Evolutionary conservation across 1,284 basidiomycete genomes (phyloP).

Genomic region (Moesziomyces aphidis): DNA sequence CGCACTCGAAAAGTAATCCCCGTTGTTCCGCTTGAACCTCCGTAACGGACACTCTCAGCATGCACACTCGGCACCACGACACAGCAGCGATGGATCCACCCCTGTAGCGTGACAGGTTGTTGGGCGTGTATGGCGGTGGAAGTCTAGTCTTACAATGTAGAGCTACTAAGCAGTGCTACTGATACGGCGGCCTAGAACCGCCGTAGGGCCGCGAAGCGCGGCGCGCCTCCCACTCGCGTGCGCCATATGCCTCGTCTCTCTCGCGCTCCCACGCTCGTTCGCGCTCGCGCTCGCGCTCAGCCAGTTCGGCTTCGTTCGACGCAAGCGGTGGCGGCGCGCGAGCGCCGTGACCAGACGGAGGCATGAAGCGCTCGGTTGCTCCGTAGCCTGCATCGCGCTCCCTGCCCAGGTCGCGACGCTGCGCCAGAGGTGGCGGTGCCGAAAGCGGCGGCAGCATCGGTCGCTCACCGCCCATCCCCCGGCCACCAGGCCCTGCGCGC

Average conservation of each 20-base stretch:
- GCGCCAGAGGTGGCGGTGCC: slow-evolving; percentile 2
- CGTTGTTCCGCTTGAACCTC: background rate
- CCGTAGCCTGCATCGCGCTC: slow-evolving; percentile 6
- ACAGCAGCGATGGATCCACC: background rate
- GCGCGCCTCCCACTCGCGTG: background rate
- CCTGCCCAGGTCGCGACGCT: background rate
- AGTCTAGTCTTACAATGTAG: too few relatives aligned
- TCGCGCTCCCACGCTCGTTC: slow-evolving; percentile 17
- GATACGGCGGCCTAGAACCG: background rate
- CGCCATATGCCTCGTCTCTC: background rate
- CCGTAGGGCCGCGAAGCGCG: background rate
- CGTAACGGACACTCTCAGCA: background rate
- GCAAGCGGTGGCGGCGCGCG: background rate
- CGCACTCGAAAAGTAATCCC: slow-evolving; percentile 40
- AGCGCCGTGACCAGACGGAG: background rate
- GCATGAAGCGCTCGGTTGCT: background rate
- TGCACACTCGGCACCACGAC: background rate
- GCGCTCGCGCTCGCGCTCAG: slow-evolving; percentile 8
- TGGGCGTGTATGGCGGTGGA: too few relatives aligned
- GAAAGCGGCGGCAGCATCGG: slow-evolving; percentile 21
- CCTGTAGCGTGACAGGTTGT: too few relatives aligned
- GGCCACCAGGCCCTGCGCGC: background rate
- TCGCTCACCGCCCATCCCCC: slow-evolving; percentile 4
- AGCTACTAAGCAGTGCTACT: background rate
- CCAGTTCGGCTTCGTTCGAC: slow-evolving; percentile 2